A percentile compares a stretch with the other conserved stretches of the same genome.
Conservation (phyloP, 305 asterid species). For the Fraxinus ornus region DNA sequence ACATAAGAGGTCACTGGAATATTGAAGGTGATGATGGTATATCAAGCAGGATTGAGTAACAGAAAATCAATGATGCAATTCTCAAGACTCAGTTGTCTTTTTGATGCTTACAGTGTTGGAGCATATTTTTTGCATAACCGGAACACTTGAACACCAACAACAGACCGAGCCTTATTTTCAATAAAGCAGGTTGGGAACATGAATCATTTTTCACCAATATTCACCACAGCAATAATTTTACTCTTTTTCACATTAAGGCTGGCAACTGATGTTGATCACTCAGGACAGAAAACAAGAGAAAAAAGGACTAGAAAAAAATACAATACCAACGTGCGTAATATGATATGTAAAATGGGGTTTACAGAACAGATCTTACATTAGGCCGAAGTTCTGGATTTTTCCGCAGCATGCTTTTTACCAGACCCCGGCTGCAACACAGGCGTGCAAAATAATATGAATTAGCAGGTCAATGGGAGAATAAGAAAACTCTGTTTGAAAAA, state of each 20-base stretch:
- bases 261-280: neutral
- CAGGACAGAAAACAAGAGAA: slow-evolving; percentile 9
- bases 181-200: neutral
- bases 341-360: slow-evolving; percentile 6
- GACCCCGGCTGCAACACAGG: slow-evolving; percentile 67
- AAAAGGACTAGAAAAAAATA: neutral
- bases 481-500: slow-evolving; percentile 4
- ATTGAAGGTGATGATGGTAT: neutral
- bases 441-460: slow-evolving; percentile 18
- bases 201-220: neutral
- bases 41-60: neutral
- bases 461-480: slow-evolving; percentile 14
- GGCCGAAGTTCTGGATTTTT: slow-evolving; percentile 86
- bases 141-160: neutral
- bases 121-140: neutral
- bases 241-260: neutral
- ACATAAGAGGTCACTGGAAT: neutral
- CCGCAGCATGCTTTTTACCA: slow-evolving; percentile 92
- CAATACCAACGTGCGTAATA: slow-evolving; percentile 11
- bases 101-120: neutral
- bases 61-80: neutral
- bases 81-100: neutral
- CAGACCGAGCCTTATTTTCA: neutral
- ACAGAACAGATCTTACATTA: slow-evolving; percentile 51
- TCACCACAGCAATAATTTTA: neutral